Base-by-base conservation (phyloP, 2,329 filamentous ascomycete genomes). In the Pseudocercospora eumusae region DNA sequence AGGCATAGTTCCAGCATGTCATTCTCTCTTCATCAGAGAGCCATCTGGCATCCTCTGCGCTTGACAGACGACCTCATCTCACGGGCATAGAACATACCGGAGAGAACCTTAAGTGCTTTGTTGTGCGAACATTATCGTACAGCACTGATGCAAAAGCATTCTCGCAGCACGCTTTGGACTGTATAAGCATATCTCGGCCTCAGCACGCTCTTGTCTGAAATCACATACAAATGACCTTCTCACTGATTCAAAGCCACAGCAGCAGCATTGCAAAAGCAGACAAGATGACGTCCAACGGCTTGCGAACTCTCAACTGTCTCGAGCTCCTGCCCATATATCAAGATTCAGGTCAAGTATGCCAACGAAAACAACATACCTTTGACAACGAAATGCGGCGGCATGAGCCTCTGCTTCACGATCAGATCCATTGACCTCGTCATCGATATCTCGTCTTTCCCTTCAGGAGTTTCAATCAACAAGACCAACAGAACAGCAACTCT, bases 341-440 rank as follows among this genome's bases (percentile, higher is more conserved):
- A 13, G n/a, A n/a, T 9, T 2, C 13, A 63, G 61, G 45, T 60
- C 18, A 28, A 28, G 13, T 56, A 53, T 25, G 53, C 57, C 18
- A 21, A 27, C 18, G 13, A 20, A 3, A 60, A 56, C 40, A 49
- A 57, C 3, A 61, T 72, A 11, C 64, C 68, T 5, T 72, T 74
- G 45, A 67, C 68, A 1, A 28, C 60, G 3, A 70, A 66, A 45
- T 56, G 65, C n/a, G 71, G 70, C 18, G 71, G 71, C 15, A 67
- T 69, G 21, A 72, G 71, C 50, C 53, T 56, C 36, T 72, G 65
- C 64, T 73, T 69, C 13, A 72, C 71, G 7, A 71, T 71, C 33
- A 67, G 61, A 15, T 62, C 61, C 4, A 45, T 64, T 4, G 69
- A 71, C 10, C 60, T 71, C n/a, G 61, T 73, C 23, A 69, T 73